These are phyloP conservation scores for Dalbergia oliveri DNA, from an alignment of 306 rosid genomes.

Conservation along the genomic window DNA sequence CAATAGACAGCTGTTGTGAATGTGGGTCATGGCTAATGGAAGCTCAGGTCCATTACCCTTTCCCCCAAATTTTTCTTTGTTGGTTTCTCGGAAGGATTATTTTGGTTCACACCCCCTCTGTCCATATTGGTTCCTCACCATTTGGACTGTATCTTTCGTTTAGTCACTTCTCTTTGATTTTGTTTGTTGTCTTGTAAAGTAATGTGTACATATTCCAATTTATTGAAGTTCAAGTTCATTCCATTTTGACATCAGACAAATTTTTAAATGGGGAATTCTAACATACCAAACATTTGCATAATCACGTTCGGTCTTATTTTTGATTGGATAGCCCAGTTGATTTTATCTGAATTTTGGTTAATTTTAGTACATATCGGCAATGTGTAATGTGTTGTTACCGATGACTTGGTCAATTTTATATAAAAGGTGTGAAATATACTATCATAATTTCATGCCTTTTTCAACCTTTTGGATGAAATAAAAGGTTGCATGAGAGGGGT, in stretches of 20 bases:
- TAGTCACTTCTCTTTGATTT: constrained; percentile 47
- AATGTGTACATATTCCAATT: neutral
- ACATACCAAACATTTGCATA: constrained; percentile 2
- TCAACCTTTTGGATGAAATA: constrained; percentile 20
- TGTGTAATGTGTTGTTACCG: neutral
- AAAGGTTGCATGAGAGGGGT: constrained; percentile 11
- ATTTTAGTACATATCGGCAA: neutral
- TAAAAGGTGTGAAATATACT: neutral
- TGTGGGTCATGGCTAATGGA: constrained; percentile 45
- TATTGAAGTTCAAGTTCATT: constrained; percentile 15
- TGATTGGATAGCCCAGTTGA: neutral
- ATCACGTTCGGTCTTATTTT: neutral
- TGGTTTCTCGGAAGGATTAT: constrained; percentile 38
- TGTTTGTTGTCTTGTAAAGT: constrained; percentile 42
- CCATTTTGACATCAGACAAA: constrained; percentile 21
- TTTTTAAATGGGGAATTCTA: constrained; percentile 14
- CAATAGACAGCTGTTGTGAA: constrained; percentile 49
- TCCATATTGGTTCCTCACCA: constrained; percentile 34
- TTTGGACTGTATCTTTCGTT: constrained; percentile 33
- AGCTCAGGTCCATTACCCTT: constrained; percentile 5
- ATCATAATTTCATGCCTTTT: constrained; percentile 7
- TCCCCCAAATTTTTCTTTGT: neutral
- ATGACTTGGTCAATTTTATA: neutral
- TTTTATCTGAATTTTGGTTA: neutral
- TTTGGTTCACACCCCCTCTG: constrained; percentile 31